Evolutionary conservation across 129 eudicot species (phyloP).

Genomic region (Heracleum sosnowskyi): DNA sequence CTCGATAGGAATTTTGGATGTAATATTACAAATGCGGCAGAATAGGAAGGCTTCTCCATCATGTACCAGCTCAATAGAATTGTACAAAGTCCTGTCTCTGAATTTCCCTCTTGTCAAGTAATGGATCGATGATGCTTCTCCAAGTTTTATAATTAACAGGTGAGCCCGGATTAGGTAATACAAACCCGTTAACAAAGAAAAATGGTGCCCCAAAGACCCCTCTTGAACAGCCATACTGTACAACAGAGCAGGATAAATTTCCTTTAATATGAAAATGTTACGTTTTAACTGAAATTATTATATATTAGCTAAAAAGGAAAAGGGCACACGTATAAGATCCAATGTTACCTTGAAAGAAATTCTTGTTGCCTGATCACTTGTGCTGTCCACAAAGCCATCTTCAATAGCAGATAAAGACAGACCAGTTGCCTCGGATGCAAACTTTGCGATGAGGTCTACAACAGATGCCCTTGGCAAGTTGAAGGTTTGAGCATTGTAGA

Average conservation of each 20-base stretch:
- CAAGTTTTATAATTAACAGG: constrained; percentile 46
- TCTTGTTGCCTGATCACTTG: constrained; percentile 60
- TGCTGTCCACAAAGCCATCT: constrained; percentile 48
- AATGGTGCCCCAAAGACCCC: constrained; percentile 83
- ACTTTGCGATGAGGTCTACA: constrained; percentile 29
- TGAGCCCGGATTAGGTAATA: constrained; percentile 46
- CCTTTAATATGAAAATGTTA: background rate
- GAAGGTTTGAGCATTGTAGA: constrained; percentile 47
- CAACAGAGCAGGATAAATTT: background rate
- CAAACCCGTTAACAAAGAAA: constrained; percentile 80
- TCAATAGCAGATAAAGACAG: constrained; percentile 37
- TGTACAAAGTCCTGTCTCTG: background rate
- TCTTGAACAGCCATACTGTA: constrained; percentile 83
- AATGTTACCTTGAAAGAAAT: constrained; percentile 67
- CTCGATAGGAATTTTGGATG: too few species aligned
- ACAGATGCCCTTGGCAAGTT: constrained; percentile 47
- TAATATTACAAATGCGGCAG: too few species aligned
- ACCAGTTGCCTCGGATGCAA: constrained; percentile 40
- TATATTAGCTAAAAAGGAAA: background rate
- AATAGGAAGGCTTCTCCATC: too few species aligned
- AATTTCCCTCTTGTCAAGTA: constrained; percentile 13
- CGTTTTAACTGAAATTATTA: background rate
- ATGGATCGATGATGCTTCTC: constrained; percentile 66
- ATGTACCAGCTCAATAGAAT: constrained; percentile 11
- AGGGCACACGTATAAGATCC: background rate